Base-by-base conservation (phyloP, 1,284 basidiomycete species). In the Cutaneotrichosporon cavernicola region DNA sequence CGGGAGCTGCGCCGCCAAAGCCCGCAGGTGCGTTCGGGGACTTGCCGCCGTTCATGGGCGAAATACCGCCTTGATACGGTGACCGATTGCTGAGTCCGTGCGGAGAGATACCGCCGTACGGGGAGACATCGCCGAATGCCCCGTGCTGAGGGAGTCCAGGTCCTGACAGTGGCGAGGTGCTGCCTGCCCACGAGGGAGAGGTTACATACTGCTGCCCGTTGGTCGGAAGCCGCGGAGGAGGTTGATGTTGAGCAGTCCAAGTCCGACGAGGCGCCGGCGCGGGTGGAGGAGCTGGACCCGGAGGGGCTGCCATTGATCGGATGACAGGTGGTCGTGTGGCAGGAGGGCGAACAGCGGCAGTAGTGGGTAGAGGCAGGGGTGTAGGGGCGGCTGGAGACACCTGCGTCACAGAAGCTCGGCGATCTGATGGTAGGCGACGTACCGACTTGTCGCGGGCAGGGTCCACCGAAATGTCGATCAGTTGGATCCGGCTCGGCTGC, bases 401-500 rank as follows among this genome's bases (percentile, higher is more conserved):
- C 18, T 18, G n/a, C 5, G n/a, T 5, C 16, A 26, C n/a, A 26
- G 38, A 43, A 21, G 32, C 18, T n/a, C 32, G n/a, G 47, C 32
- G 32, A 32, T 57, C 58, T 16, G 32, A 4, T 18, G 46, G 21
- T 32, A 59, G 49, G 14, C 34, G 5, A 43, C 51, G 18, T 13
- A 60, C 32, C 7, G 32, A 43, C 13, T 46, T 30, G 22, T 18
- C 47, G 11, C 58, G 49, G 9, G 21, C 56, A 0, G 68, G 69
- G 49, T 72, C 69, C 4, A 66, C 47, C 7, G 34, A 32, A 2
- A 38, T 56, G 53, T 68, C 62, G 18, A 71, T 43, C 2, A 57
- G 56, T 36, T 69, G 49, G 38, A 73, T 66, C 2, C 63, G 56
- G 30, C 61, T 68, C 4, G 72, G 69, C 51, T 73, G 72, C 18